phyloP scores from a whole-genome alignment of 2,329 filamentous ascomycete genomes.

The Acrocalymma vagum region DNA sequence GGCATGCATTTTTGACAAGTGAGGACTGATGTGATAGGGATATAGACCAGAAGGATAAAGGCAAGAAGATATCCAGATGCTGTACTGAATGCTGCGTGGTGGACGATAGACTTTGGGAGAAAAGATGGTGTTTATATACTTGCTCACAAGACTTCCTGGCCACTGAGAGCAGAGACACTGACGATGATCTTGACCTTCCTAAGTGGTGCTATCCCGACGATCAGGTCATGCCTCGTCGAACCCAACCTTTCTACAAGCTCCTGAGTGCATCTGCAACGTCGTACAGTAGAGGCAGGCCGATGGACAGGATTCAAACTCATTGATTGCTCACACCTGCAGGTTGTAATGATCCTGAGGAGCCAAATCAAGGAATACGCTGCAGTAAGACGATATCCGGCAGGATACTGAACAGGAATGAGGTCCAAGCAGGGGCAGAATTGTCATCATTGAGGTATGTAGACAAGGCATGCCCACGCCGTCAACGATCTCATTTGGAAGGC shows the following conservation, averaged over 20 bases:
- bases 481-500: slow-evolving; percentile 2
- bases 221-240: no score
- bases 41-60: background rate
- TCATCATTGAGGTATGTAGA: slow-evolving; percentile 11
- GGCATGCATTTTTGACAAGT: slow-evolving; percentile 36
- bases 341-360: slow-evolving; percentile 9
- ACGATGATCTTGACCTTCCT: slow-evolving; percentile 20
- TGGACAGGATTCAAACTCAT: no score
- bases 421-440: slow-evolving; percentile 16
- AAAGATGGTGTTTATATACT: slow-evolving; percentile 19
- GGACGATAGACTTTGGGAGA: slow-evolving; percentile 5
- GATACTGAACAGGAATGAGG: slow-evolving; percentile 18
- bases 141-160: slow-evolving; percentile 7
- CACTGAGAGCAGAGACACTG: background rate
- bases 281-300: no score
- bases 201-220: slow-evolving; percentile 13
- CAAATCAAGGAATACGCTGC: slow-evolving; percentile 21
- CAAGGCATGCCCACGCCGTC: slow-evolving; percentile 11
- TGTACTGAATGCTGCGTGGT: slow-evolving; percentile 16
- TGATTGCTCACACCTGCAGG: slow-evolving; percentile 20
- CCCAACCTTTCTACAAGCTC: no score
- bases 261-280: no score
- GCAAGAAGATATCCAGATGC: slow-evolving; percentile 7
- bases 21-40: no score
- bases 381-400: slow-evolving; percentile 22